Percentiles rank a stretch among this genome's conserved stretches.
Evolutionary conservation across 2,329 filamentous ascomycete species (phyloP).

Genomic region (Xylaria sp.): DNA sequence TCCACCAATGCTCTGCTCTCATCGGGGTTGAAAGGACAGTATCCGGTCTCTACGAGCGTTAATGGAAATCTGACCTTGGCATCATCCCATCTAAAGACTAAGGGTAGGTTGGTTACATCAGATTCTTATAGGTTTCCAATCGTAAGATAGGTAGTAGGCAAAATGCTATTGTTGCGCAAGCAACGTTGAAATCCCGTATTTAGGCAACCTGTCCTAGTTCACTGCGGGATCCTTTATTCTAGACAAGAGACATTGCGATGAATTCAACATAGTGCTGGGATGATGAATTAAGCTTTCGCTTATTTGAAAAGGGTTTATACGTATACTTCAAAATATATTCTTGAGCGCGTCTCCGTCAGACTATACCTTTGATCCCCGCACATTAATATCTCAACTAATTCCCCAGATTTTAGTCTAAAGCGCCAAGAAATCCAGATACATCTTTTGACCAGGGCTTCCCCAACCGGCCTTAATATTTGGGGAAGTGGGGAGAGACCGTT

Average conservation of each 20-base stretch:
- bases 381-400: slow-evolving; percentile 2
- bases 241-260: neutral
- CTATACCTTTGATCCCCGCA: neutral
- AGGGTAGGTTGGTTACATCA: neutral
- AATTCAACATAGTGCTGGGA: no score
- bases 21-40: neutral
- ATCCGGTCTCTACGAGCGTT: slow-evolving; percentile 1
- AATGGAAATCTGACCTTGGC: neutral
- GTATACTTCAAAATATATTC: neutral
- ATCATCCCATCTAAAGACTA: neutral
- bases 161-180: neutral
- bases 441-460: neutral
- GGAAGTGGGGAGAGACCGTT: neutral
- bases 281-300: neutral
- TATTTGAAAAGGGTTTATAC: neutral
- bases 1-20: slow-evolving; percentile 25
- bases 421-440: slow-evolving; percentile 4
- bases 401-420: slow-evolving; percentile 11
- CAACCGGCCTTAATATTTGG: neutral
- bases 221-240: neutral
- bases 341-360: neutral
- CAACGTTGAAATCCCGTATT: neutral
- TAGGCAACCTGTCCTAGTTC: neutral
- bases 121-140: neutral
- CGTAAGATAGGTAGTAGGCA: neutral